These are phyloP conservation scores for Ochetophila trinervis DNA, from an alignment of 306 rosid species.

Conservation along the genomic window DNA sequence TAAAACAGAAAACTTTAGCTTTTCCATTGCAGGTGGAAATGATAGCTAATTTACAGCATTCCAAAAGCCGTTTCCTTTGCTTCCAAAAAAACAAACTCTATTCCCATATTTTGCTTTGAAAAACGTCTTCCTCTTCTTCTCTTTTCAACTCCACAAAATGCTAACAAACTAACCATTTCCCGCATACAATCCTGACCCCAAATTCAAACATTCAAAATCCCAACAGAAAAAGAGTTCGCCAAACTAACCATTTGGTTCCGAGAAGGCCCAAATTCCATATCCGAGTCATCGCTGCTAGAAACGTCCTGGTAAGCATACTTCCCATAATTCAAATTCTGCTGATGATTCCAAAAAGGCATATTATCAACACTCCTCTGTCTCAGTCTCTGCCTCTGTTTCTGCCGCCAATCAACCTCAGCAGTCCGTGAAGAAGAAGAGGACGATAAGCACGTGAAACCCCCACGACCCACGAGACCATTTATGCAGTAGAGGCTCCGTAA, in stretches of 20 bases:
- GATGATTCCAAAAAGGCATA: conserved; percentile 41
- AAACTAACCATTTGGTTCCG: conserved; percentile 53
- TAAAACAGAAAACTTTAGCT: no score
- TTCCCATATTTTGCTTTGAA: no score
- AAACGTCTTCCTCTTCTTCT: no score
- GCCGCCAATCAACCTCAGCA: conserved; percentile 28
- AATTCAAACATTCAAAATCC: conserved; percentile 2
- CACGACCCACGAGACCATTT: conserved; percentile 18
- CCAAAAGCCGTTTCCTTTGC: no score
- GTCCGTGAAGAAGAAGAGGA: conserved; percentile 20
- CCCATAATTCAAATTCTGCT: conserved; percentile 52
- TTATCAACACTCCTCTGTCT: conserved; percentile 26
- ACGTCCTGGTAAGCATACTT: conserved; percentile 62
- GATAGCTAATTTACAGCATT: no score
- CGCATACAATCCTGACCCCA: conserved; percentile 6
- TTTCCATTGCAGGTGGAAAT: no score
- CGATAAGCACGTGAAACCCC: conserved; percentile 24
- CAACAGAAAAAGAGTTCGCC: not conserved
- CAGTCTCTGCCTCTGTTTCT: conserved; percentile 19
- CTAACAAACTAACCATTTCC: not conserved
- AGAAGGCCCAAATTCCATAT: conserved; percentile 44
- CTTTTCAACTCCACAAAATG: not conserved
- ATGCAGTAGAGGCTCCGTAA: conserved; percentile 14
- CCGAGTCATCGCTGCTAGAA: conserved; percentile 69
- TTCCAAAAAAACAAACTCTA: no score